These are phyloP conservation scores for Fusarium continuum DNA, from an alignment of 2,329 filamentous ascomycete genomes.

Conservation along the genomic window DNA sequence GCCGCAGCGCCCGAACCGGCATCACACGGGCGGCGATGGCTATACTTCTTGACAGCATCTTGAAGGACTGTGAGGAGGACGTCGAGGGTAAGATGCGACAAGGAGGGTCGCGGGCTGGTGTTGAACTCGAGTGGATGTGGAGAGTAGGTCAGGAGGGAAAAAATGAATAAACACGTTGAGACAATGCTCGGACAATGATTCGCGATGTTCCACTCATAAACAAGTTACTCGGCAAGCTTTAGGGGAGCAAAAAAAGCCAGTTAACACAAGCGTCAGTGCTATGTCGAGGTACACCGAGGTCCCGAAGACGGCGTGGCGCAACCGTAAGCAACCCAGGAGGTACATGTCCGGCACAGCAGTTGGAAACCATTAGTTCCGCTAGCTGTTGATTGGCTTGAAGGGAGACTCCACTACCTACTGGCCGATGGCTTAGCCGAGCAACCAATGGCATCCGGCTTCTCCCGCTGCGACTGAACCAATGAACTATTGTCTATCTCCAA, in stretches of 20 bases:
- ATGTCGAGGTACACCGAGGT: constrained; percentile 15
- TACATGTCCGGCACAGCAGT: constrained; percentile 28
- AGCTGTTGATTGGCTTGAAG: constrained; percentile 8
- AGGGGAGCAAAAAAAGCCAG: constrained; percentile 21
- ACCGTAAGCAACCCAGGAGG: constrained; percentile 14
- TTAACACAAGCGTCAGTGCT: constrained; percentile 1
- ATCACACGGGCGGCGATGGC: constrained; percentile 55
- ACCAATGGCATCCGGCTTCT: constrained; percentile 21
- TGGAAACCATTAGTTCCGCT: background rate
- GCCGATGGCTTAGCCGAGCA: constrained; percentile 29
- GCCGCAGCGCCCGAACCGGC: constrained; percentile 53
- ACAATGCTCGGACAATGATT: constrained; percentile 36
- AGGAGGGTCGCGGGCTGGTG: constrained; percentile 7
- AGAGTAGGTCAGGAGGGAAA: constrained; percentile 35
- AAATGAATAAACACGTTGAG: constrained; percentile 24
- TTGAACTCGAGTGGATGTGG: constrained; percentile 16
- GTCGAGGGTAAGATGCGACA: background rate
- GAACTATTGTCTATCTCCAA: background rate
- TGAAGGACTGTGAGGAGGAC: constrained; percentile 24
- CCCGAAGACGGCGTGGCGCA: background rate
- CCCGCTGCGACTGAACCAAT: constrained; percentile 1
- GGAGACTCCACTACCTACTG: constrained; percentile 1
- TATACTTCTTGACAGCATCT: constrained; percentile 57
- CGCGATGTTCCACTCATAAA: constrained; percentile 31
- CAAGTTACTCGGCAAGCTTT: constrained; percentile 27